Evolutionary conservation across 1,284 basidiomycete genomes (phyloP), one percentile per base, ranked within the genome.

Genomic region (Anthracocystis setariae): DNA sequence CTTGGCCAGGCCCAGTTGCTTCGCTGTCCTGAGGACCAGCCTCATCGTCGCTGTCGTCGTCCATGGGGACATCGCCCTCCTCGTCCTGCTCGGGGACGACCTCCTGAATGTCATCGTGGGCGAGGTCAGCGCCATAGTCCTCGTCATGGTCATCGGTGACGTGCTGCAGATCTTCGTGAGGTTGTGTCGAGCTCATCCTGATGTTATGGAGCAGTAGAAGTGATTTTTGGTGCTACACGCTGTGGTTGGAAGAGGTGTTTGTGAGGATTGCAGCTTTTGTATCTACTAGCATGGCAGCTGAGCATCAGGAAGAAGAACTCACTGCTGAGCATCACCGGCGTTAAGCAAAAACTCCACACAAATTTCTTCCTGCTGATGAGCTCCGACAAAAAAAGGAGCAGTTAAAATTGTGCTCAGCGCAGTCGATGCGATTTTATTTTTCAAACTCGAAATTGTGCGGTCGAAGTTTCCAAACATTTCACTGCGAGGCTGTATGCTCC

Each of bases 71-170:
- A n/a, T 72, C 69, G 20, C 64, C 73, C 24, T 70, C 61, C 8
- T 68, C 59, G 25, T 72, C 68, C 40, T 63, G 63, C 15, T 74
- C 76, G 2, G 71, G 60, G 4, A 75, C 72, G 10, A 74, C 69
- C 39, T 72, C 69, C 8, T 66, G 54, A 35, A 72, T 62, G 27
- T 74, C 71, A 18, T 70, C 66, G 46, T 59, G 56, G 35, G 62
- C 52, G 20, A 78, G 50, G n/a, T 62, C 61, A 21, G 62, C 63
- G 24, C 53, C 65, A 42, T 67, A 68, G 37, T 73, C 73, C 4
- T 70, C 58, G 3, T 68, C 54, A 43, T 75, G 69, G n/a, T 37
- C 73, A 27, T 71, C 66, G 45, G 32, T 39, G 15, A 47, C 56
- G 23, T 52, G 54, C 21, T 60, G 47, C 17, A 33, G 47, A 39